phyloP scores from a whole-genome alignment of 495 filamentous ascomycete species.

The Hyaloscypha hepaticicola region DNA sequence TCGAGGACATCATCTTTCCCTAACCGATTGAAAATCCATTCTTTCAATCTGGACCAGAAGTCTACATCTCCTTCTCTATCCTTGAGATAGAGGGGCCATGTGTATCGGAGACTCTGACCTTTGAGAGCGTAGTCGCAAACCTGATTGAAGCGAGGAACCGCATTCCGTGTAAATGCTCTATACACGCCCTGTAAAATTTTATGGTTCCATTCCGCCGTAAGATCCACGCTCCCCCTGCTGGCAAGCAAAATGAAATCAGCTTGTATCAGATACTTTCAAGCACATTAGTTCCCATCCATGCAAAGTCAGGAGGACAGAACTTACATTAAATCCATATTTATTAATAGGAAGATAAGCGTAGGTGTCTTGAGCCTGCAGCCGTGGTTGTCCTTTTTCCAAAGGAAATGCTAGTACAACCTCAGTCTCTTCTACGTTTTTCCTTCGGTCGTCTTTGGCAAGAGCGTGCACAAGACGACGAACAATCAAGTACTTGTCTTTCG shows the following conservation, averaged over 20 bases:
- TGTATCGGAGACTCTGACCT: not conserved
- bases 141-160: not conserved
- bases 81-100: not conserved
- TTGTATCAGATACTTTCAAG: constrained; percentile 11
- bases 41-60: not conserved
- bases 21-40: not conserved
- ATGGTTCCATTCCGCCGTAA: not conserved
- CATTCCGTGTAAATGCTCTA: not conserved
- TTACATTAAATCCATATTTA: constrained; percentile 15
- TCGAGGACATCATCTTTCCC: not conserved
- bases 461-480: not conserved
- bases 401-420: not conserved
- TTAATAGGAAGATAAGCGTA: constrained; percentile 13
- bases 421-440: not conserved
- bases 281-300: not conserved
- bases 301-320: not conserved
- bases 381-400: not conserved
- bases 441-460: not conserved
- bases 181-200: not conserved
- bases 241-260: constrained; percentile 11
- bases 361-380: not conserved
- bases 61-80: not conserved
- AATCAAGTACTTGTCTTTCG: not conserved
- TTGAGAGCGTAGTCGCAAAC: not conserved
- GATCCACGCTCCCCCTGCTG: not conserved